These are phyloP conservation scores for Eremothecium sinecaudum DNA, from an alignment of 1,139 yeast genomes.

Conservation along the genomic window DNA sequence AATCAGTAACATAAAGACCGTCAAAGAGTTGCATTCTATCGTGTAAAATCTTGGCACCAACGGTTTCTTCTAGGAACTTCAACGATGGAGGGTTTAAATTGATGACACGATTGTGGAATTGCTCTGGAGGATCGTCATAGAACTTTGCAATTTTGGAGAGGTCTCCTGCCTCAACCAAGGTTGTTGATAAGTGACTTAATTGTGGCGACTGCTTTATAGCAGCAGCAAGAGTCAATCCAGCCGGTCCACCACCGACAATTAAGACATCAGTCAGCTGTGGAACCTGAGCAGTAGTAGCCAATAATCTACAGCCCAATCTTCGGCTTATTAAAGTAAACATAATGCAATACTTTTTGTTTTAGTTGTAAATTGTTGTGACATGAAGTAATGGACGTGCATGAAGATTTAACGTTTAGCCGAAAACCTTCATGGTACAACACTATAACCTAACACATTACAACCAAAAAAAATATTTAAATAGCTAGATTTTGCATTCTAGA, in stretches of 20 bases:
- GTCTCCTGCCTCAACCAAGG: conserved; percentile 64
- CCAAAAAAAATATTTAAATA: too few relatives aligned
- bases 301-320: not conserved
- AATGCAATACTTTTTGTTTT: too few relatives aligned
- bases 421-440: too few relatives aligned
- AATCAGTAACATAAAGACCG: conserved; percentile 80
- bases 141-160: conserved; percentile 46
- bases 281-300: not conserved
- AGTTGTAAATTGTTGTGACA: too few relatives aligned
- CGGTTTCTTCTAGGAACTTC: conserved; percentile 54
- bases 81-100: conserved; percentile 78
- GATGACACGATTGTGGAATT: conserved; percentile 71
- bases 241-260: conserved; percentile 96
- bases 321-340: not conserved
- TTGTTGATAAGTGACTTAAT: conserved; percentile 51
- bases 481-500: too few relatives aligned
- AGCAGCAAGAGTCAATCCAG: conserved; percentile 80
- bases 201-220: conserved; percentile 60
- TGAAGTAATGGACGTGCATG: too few relatives aligned
- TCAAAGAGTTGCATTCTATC: conserved; percentile 75
- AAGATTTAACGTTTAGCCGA: too few relatives aligned
- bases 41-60: conserved; percentile 65
- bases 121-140: conserved; percentile 43
- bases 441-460: too few relatives aligned
- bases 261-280: conserved; percentile 48